phyloP scores from a whole-genome alignment of 805 yeast species.

The Metschnikowia similis region DNA sequence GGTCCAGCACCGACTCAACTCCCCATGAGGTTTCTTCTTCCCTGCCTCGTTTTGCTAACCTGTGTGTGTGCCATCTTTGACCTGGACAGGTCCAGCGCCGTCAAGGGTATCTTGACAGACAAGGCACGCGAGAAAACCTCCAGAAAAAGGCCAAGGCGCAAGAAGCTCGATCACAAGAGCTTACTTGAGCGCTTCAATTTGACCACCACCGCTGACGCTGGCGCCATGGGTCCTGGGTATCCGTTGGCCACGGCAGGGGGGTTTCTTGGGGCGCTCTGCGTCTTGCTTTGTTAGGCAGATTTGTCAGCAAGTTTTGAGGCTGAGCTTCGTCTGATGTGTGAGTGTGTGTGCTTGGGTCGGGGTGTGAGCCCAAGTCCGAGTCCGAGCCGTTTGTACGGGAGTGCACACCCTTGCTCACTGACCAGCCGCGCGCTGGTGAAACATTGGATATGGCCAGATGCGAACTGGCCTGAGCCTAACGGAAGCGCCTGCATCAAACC shows the following conservation, averaged over 20 bases:
- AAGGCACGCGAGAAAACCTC: background rate
- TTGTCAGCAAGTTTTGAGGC: too few relatives aligned
- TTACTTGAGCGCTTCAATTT: background rate
- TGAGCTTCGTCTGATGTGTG: too few relatives aligned
- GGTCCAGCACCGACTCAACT: background rate
- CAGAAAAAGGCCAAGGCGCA: background rate
- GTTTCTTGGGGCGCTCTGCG: background rate
- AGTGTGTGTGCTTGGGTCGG: too few relatives aligned
- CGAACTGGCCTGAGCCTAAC: too few relatives aligned
- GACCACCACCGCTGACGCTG: background rate
- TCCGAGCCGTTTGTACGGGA: too few relatives aligned
- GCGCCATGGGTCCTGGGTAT: background rate
- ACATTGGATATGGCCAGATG: too few relatives aligned
- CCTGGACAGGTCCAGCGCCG: background rate
- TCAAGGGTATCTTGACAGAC: background rate
- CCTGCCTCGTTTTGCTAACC: background rate
- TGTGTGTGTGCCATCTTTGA: background rate
- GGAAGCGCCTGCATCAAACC: too few relatives aligned
- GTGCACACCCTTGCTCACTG: too few relatives aligned
- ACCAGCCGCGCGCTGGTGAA: too few relatives aligned
- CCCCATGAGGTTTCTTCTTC: background rate
- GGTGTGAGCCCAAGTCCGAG: too few relatives aligned
- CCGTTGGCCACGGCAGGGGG: background rate
- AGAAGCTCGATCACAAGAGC: background rate
- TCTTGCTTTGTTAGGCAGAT: background rate